Evolutionary conservation across 257 asterid species (phyloP).

Genomic region (Jacaranda copaia): DNA sequence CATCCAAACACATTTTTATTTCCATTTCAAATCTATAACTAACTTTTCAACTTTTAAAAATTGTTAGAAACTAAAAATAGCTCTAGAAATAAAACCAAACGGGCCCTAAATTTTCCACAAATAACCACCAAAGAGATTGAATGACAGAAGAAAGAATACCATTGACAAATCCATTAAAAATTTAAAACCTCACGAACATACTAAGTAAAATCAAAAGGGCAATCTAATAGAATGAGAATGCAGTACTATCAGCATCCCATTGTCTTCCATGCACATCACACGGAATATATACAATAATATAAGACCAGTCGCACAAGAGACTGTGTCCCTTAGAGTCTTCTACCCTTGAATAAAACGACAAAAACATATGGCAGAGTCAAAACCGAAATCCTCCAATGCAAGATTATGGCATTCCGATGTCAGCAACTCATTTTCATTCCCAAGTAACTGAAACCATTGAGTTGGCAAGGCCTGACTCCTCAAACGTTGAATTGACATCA

Average conservation of each 20-base stretch:
- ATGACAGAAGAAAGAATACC: background rate
- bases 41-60: no score
- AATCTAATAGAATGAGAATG: background rate
- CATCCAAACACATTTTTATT: no score
- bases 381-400: constrained; percentile 39
- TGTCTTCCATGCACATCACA: constrained; percentile 26
- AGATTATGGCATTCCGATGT: background rate
- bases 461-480: constrained; percentile 85
- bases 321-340: constrained; percentile 23
- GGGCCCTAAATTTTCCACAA: no score
- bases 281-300: constrained; percentile 31
- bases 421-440: constrained; percentile 50
- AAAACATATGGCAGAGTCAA: constrained; percentile 4
- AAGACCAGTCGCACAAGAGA: background rate
- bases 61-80: no score
- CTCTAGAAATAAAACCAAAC: no score
- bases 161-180: background rate
- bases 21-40: no score
- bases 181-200: background rate
- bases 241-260: constrained; percentile 3
- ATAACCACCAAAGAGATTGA: no score
- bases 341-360: constrained; percentile 30
- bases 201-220: background rate
- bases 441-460: constrained; percentile 83
- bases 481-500: constrained; percentile 54